phyloP scores from a whole-genome alignment of 2,329 filamentous ascomycete species.

The Metarhizium brunneum region DNA sequence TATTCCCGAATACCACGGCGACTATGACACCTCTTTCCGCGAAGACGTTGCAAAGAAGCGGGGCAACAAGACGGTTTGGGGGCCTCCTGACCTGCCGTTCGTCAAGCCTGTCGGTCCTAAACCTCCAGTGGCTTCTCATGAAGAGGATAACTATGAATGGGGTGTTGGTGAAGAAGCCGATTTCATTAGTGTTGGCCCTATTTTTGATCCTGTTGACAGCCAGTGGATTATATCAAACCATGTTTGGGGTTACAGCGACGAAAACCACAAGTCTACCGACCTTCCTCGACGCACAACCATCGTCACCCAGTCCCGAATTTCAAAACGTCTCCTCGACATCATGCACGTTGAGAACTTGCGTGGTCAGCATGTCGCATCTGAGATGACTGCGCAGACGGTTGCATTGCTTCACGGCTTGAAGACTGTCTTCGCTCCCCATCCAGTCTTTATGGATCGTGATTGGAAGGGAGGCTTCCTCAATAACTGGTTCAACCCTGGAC shows the following conservation, averaged over 20 bases:
- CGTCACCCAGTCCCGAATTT: conserved; percentile 66
- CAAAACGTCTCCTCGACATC: conserved; percentile 59
- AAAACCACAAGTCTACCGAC: conserved; percentile 37
- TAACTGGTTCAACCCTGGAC: conserved; percentile 52
- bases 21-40: conserved; percentile 59
- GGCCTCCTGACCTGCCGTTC: conserved; percentile 48
- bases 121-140: conserved; percentile 48
- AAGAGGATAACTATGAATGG: conserved; percentile 63
- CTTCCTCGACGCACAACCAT: conserved; percentile 69
- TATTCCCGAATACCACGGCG: conserved; percentile 58
- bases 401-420: conserved; percentile 72
- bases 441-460: conserved; percentile 68
- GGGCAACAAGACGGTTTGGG: conserved; percentile 56
- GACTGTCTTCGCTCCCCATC: conserved; percentile 68
- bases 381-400: conserved; percentile 69
- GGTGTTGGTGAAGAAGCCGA: conserved; percentile 69
- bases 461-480: conserved; percentile 49
- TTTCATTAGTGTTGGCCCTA: conserved; percentile 65
- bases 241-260: conserved; percentile 55
- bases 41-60: conserved; percentile 47
- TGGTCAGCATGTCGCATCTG: conserved; percentile 67
- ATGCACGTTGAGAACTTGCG: conserved; percentile 71
- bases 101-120: conserved; percentile 53
- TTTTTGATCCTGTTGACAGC: conserved; percentile 65
- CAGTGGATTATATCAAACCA: conserved; percentile 64